phyloP scores from a whole-genome alignment of 2,329 filamentous ascomycete genomes.

The Teratosphaeria zuluensis region DNA sequence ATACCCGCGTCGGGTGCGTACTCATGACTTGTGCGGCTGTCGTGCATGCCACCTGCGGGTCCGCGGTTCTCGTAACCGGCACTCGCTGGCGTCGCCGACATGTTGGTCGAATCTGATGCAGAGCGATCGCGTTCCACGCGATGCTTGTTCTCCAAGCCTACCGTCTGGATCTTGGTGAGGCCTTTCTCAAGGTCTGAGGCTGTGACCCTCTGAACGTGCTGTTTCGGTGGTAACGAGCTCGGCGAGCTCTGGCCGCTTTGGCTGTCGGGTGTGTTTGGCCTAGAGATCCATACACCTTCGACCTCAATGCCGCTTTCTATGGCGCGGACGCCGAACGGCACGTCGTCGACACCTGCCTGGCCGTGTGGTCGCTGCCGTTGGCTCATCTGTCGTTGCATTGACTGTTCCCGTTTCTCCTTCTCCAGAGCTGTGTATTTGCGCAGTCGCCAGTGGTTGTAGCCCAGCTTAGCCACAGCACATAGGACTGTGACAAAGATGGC shows the following conservation, averaged over 20 bases:
- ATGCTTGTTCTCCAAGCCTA: conserved; percentile 7
- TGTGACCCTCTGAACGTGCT: conserved; percentile 5
- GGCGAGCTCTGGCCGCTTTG: conserved; percentile 17
- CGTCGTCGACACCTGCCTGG: conserved; percentile 47
- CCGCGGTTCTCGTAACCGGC: conserved; percentile 30
- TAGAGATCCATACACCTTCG: conserved; percentile 60
- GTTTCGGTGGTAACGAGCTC: conserved; percentile 10
- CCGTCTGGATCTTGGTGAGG: not conserved
- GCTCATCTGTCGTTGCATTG: conserved; percentile 25
- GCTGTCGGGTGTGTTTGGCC: conserved; percentile 31
- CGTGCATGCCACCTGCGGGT: conserved; percentile 3
- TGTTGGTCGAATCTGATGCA: conserved; percentile 5
- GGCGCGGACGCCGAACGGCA: conserved; percentile 79
- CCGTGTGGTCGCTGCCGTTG: conserved; percentile 10
- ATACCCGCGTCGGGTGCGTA: conserved; percentile 8
- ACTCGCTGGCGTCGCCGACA: conserved; percentile 23
- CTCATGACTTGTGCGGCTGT: conserved; percentile 7
- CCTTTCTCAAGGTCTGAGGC: conserved; percentile 8
- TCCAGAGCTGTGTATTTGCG: conserved; percentile 31
- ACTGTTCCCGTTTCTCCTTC: conserved; percentile 19
- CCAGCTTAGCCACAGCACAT: conserved; percentile 57
- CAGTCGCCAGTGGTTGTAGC: conserved; percentile 31
- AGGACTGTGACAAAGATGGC: conserved; percentile 61
- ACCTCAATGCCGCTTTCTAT: conserved; percentile 75
- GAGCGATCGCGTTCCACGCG: conserved; percentile 2